Evolutionary conservation across 352 stramenopile species (phyloP), one percentile per base, ranked within the genome.

Genomic region (Aphanomyces stellatus): DNA sequence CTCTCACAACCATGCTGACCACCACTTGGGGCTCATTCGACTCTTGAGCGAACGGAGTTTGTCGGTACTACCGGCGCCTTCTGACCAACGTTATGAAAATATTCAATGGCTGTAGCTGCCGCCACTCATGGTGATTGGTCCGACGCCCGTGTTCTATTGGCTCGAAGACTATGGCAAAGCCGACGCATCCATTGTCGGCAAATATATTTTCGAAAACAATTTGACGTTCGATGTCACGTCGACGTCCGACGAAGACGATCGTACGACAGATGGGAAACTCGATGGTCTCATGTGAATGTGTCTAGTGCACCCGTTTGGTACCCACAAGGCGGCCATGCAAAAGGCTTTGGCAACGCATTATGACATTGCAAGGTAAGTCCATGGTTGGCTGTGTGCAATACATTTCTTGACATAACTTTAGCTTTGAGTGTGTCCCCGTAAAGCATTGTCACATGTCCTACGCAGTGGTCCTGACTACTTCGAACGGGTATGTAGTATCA

Each of bases 1-100:
- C 62, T 98, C 93, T 22, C 96, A 99, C 77, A 97, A 96, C 56
- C 96, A 99, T 74, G 95, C 96, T 0, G 96, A 99, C 72, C 96
- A 99, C 65, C 94, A 99, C 73, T 82, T 99, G 28, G 96, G 96
- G 33, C 74, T 98, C 33, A 71, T 98, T 42, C 81, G 88, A 1
- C 71, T 99, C 34, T 68, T 99, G 25, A 89, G 81, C 6, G 74
- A 90, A 62, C 82, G 93, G 4, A 70, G 74, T 30, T 35, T 70
- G 40, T 62, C 57, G 43, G 25, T 67, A 62, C 24, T 46, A n/a
- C n/a, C n/a, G n/a, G n/a, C n/a, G n/a, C n/a, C n/a, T n/a, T n/a
- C n/a, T n/a, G n/a, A n/a, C n/a, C n/a, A n/a, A n/a, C n/a, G n/a
- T n/a, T n/a, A n/a, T n/a, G n/a, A n/a, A n/a, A n/a, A 46, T 46